Percentiles rank a stretch among this genome's conserved stretches.
These are phyloP conservation scores for Eimeria sp. DNA, from an alignment of 169 alveolate species.

Conservation along the genomic window DNA sequence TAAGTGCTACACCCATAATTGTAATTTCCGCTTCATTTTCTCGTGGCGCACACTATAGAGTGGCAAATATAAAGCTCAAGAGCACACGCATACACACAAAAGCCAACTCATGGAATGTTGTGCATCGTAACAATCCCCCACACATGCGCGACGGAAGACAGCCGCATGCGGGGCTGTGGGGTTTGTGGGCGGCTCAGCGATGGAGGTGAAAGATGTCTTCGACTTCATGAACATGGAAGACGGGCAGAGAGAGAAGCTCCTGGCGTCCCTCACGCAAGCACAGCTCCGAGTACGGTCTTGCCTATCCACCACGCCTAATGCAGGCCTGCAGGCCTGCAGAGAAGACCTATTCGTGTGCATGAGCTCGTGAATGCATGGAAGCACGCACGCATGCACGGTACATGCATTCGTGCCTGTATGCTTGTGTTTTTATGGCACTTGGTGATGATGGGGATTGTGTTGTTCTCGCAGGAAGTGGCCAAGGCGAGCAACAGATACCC, in stretches of 20 bases:
- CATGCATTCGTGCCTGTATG: background rate
- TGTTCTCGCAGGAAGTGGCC: slow-evolving; percentile 88
- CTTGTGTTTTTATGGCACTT: slow-evolving; percentile 25
- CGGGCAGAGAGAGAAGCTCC: slow-evolving; percentile 93
- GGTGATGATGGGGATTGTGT: background rate
- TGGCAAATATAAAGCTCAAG: background rate
- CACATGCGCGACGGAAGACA: background rate
- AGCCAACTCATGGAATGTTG: background rate
- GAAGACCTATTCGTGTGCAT: background rate
- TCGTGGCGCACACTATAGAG: background rate
- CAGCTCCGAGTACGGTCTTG: slow-evolving; percentile 85
- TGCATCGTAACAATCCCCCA: background rate
- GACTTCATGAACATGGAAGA: slow-evolving; percentile 99
- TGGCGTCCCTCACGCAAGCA: slow-evolving; percentile 88
- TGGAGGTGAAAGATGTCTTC: slow-evolving; percentile 94
- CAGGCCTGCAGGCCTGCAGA: background rate
- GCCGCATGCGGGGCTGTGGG: background rate
- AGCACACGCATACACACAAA: background rate
- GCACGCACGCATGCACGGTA: background rate
- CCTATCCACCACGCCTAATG: background rate
- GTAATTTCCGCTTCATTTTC: background rate
- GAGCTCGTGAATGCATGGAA: background rate
- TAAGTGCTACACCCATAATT: background rate
- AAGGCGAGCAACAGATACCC: slow-evolving; percentile 95
- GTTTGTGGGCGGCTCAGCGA: slow-evolving; percentile 81